A percentile compares a stretch with the other conserved stretches of the same genome.
These are phyloP conservation scores for Pisolithus albus DNA, from an alignment of 768 basidiomycete species.

Conservation along the genomic window DNA sequence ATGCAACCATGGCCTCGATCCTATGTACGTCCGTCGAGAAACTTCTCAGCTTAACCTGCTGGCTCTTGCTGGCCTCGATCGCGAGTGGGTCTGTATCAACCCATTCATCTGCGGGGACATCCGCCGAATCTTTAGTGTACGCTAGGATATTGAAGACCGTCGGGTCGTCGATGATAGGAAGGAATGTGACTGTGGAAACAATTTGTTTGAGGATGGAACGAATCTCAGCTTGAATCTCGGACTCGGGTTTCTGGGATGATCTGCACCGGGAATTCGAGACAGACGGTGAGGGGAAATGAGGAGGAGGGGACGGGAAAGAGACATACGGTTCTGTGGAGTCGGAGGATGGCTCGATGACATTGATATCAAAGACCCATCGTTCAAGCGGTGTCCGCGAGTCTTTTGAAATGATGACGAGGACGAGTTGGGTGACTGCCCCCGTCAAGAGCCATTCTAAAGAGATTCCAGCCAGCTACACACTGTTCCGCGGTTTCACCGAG, in stretches of 20 bases:
- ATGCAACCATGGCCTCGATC: conserved; percentile 97
- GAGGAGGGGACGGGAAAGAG: conserved; percentile 1
- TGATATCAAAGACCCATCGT: conserved; percentile 97
- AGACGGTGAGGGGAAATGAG: conserved; percentile 1
- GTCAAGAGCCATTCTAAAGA: conserved; percentile 85
- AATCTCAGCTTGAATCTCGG: conserved; percentile 95
- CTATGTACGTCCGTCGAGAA: conserved; percentile 98
- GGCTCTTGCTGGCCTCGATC: conserved; percentile 89
- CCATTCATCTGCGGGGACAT: conserved; percentile 92
- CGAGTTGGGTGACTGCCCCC: conserved; percentile 88
- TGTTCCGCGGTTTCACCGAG: background rate
- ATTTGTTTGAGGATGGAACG: conserved; percentile 98
- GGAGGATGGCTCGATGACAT: conserved; percentile 62
- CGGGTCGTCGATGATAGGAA: conserved; percentile 91
- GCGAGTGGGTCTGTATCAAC: conserved; percentile 89
- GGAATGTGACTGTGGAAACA: conserved; percentile 91
- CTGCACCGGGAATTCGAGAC: conserved; percentile 24
- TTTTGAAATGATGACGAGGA: conserved; percentile 93
- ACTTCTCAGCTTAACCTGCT: conserved; percentile 89
- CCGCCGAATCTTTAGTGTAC: conserved; percentile 88
- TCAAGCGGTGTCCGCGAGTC: conserved; percentile 89
- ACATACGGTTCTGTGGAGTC: conserved; percentile 47
- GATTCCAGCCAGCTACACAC: background rate
- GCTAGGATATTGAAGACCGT: conserved; percentile 97
- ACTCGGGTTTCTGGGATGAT: conserved; percentile 59